Percentiles rank a stretch among this genome's conserved stretches.
Conservation (phyloP, 1,139 yeast species). For the Suhomyces anneliseae region DNA sequence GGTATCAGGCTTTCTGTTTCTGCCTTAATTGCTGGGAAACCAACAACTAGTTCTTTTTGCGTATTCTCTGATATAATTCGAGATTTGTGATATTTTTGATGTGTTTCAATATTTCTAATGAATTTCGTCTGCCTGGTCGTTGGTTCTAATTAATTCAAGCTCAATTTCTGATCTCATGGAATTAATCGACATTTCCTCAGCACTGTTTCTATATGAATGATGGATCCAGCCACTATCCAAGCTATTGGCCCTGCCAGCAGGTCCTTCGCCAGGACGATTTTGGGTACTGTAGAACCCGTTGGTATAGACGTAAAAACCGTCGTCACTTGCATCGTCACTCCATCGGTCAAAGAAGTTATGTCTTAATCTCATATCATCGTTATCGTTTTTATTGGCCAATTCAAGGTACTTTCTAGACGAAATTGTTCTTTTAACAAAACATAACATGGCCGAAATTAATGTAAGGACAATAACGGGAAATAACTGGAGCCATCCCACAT, state of each 20-base stretch:
- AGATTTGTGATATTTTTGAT: no score
- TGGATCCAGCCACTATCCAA: constrained; percentile 23
- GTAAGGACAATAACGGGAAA: constrained; percentile 40
- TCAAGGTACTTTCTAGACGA: constrained; percentile 40
- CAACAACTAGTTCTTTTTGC: no score
- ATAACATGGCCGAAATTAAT: constrained; percentile 36
- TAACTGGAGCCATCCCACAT: constrained; percentile 47
- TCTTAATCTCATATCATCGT: constrained; percentile 41
- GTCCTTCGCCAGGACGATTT: constrained; percentile 8
- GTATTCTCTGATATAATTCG: no score
- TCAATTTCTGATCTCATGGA: constrained; percentile 11
- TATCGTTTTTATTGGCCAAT: constrained; percentile 28
- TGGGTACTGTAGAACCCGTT: constrained; percentile 40
- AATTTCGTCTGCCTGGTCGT: neutral
- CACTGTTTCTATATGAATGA: constrained; percentile 18
- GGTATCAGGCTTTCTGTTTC: no score
- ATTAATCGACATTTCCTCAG: constrained; percentile 19
- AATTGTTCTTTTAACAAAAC: constrained; percentile 43
- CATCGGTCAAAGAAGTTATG: constrained; percentile 20
- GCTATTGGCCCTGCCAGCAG: constrained; percentile 8
- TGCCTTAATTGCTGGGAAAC: no score
- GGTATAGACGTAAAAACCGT: constrained; percentile 47
- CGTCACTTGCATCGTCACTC: constrained; percentile 40
- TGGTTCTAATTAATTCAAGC: neutral
- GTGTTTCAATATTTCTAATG: no score